Evolutionary conservation across 176 grass and related monocot species (phyloP), one percentile per base, ranked within the genome.

Genomic region (Avena atlantica): DNA sequence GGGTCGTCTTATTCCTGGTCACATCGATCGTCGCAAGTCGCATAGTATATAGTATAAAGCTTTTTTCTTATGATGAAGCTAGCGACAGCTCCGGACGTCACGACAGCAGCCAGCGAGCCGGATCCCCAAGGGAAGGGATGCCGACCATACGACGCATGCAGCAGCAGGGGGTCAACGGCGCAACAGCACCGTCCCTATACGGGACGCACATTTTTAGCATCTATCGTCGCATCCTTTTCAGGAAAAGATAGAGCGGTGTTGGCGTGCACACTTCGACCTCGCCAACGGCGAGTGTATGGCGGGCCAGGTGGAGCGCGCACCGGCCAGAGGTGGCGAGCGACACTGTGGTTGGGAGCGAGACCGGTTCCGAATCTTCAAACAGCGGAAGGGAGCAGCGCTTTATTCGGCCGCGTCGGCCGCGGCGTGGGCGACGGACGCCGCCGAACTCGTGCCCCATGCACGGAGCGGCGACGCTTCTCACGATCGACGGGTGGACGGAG

Each of bases 371-470:
- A 31, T 67, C 60, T 65, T 9, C 29, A 14, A 25, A 11, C 52
- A 12, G 56, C 12, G n/a, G 45, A 44, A 42, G 40, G 2, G 3
- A 3, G 25, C 67, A 3, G 25, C 67, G 58, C 34, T 62, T 52
- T 70, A 69, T 42, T 21, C 20, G 78, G 51, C 55, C n/a, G 66
- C 55, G 55, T 57, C 55, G 55, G 55, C 45, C 34, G 68, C 47
- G 59, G 49, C 47, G 37, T 64, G 87, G 81, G 13, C 53, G 76
- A 51, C 0, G 73, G 25, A 6, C 5, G 65, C 84, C 53, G 65
- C 25, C 65, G 36, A 66, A 36, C 85, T 80, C 56, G 80, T 83
- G 80, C 57, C 57, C 89, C 74, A 63, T 78, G 89, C 84, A 34
- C 53, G 13, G 13, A 9, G 52, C 4, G 78, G n/a, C 56, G 44